Base-by-base conservation (phyloP, 306 rosid genomes). In the Quercus gilva region DNA sequence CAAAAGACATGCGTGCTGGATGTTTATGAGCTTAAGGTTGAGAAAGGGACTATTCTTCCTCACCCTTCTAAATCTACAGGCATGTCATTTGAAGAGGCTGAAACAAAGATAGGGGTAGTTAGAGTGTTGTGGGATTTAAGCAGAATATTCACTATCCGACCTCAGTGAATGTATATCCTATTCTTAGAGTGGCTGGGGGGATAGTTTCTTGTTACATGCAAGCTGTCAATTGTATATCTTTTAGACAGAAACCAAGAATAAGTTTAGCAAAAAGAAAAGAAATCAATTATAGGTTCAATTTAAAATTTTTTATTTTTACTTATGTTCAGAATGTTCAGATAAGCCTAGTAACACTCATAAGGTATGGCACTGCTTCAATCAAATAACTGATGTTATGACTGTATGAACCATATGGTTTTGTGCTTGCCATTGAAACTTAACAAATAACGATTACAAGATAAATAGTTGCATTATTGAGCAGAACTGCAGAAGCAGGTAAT, bases 81-180 rank as follows among this genome's bases (percentile, higher is more conserved):
- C 45, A 74, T 75, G 55, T 81, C 97, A 9, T 94, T 92, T 86
- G 87, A 87, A 20, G 98, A 94, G 72, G 92, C 97, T 75, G 92
- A 88, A 82, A 68, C 74, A 26, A 90, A 86, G 87, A 80, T 89
- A 0, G 97, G 97, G 69, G 86, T 89, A 52, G 88, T 89, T 92
- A 83, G 96, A 87, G 94, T 92, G 72, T 70, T 92, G 68, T 94
- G 98, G 98, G 93, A 86, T 89, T 78, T 84, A 6, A 88, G 73
- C 78, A 88, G 83, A 90, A 60, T 85, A 45, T 82, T 76, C 57
- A 69, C 41, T 5, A 43, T 83, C 82, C 82, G 80, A 76, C 79
- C 90, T 21, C 69, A 85, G 51, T 59, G 81, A 85, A 51, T 49
- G 85, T 21, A 29, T 29, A 19, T 58, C 53, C 53, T 4, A 79